Percentiles rank a stretch among this genome's conserved stretches.
Conservation (phyloP, 176 grass and related monocot genomes). For the Musa acuminata region DNA sequence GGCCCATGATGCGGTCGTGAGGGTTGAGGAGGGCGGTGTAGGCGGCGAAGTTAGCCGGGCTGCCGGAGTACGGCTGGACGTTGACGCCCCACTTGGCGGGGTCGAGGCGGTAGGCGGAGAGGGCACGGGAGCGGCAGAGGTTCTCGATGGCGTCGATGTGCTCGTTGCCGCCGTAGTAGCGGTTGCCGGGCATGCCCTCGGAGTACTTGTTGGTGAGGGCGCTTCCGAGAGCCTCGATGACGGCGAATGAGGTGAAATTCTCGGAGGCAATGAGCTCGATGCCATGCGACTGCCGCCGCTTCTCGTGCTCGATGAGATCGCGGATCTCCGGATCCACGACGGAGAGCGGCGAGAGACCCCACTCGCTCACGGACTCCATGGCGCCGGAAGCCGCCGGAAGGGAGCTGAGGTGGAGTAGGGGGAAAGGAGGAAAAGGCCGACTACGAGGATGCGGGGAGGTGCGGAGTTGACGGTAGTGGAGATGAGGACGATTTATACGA, state of each 20-base stretch:
- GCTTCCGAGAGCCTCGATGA: conserved; percentile 8
- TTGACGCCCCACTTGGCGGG: conserved; percentile 6
- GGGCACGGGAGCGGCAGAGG: not conserved
- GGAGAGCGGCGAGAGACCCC: not conserved
- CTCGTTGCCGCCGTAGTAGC: conserved; percentile 9
- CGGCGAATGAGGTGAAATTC: conserved; percentile 7
- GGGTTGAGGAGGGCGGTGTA: conserved; percentile 4
- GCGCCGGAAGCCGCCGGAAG: not conserved
- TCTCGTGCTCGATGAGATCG: conserved; percentile 1
- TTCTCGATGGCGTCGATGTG: conserved; percentile 5
- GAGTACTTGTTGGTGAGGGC: conserved; percentile 13
- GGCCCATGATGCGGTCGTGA: conserved; percentile 12
- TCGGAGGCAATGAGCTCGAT: conserved; percentile 14
- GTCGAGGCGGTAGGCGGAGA: conserved; percentile 8
- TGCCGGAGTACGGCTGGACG: conserved; percentile 9
- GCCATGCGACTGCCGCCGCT: conserved; percentile 5
- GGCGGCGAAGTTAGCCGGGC: conserved; percentile 9
- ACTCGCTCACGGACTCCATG: not conserved
- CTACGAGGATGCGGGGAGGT: not conserved
- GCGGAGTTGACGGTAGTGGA: not conserved
- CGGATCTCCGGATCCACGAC: not conserved
- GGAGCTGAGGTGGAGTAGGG: not conserved
- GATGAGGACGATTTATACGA: not conserved
- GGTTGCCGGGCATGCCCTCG: conserved; percentile 11
- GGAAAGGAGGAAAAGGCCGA: not conserved